A percentile compares a stretch with the other conserved stretches of the same genome.
These are phyloP conservation scores for Amniculicola lignicola DNA, from an alignment of 495 filamentous ascomycete genomes.

Conservation along the genomic window DNA sequence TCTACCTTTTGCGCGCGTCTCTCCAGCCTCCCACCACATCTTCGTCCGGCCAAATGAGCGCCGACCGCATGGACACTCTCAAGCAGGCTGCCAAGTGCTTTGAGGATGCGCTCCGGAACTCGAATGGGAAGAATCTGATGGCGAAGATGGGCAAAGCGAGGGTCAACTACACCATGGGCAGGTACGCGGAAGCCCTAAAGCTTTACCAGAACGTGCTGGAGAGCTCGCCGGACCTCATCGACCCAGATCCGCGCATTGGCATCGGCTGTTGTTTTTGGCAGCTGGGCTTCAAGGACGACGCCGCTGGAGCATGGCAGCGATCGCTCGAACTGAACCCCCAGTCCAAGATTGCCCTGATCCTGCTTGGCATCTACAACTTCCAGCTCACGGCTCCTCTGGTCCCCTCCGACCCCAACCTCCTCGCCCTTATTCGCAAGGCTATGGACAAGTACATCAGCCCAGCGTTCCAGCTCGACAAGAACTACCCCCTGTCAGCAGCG, in stretches of 20 bases:
- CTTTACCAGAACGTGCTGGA: constrained; percentile 80
- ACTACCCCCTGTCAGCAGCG: constrained; percentile 83
- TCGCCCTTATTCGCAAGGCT: constrained; percentile 79
- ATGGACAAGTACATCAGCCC: constrained; percentile 92
- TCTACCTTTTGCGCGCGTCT: constrained; percentile 83
- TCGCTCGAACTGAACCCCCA: constrained; percentile 80
- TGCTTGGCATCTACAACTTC: constrained; percentile 85
- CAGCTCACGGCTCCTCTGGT: constrained; percentile 74
- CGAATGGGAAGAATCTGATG: constrained; percentile 81
- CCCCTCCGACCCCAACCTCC: constrained; percentile 74
- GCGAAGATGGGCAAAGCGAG: constrained; percentile 82
- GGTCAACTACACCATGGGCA: constrained; percentile 76
- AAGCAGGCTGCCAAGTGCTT: constrained; percentile 84
- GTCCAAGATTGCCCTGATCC: constrained; percentile 85
- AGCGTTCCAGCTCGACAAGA: constrained; percentile 92
- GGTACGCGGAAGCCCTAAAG: constrained; percentile 75
- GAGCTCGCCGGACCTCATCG: constrained; percentile 81
- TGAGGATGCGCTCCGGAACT: constrained; percentile 83
- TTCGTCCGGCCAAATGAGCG: constrained; percentile 60
- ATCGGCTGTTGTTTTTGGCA: constrained; percentile 96
- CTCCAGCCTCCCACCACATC: constrained; percentile 71
- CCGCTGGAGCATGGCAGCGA: constrained; percentile 84
- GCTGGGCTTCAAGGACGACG: constrained; percentile 87
- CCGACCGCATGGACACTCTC: constrained; percentile 74
- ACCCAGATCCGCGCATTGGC: constrained; percentile 92